Conservation (phyloP, 352 stramenopile species). For the Phytopythium litorale region DNA sequence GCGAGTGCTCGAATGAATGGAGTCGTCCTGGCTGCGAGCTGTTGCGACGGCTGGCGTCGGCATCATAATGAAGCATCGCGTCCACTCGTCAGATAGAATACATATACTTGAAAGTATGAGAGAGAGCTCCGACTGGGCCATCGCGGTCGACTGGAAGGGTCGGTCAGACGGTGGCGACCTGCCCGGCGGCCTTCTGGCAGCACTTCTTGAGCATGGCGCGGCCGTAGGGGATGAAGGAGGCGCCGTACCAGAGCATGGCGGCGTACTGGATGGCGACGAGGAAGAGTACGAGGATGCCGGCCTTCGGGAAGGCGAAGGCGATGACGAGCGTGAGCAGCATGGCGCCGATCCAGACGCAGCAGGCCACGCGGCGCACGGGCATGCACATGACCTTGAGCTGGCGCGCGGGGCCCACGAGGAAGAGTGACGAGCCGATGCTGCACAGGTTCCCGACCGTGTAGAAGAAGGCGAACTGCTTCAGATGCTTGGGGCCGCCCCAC, state of each 20-base stretch:
- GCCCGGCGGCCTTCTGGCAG: constrained; percentile 46
- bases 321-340: constrained; percentile 77
- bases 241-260: constrained; percentile 83
- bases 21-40: too few relatives aligned
- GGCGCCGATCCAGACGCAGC: constrained; percentile 71
- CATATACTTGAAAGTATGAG: background rate
- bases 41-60: too few relatives aligned
- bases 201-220: constrained; percentile 75
- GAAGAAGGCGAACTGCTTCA: constrained; percentile 87
- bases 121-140: background rate
- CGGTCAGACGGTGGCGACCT: constrained; percentile 31
- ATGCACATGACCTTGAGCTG: constrained; percentile 86
- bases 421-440: constrained; percentile 76
- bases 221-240: constrained; percentile 79
- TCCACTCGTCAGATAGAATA: background rate
- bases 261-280: constrained; percentile 76
- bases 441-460: constrained; percentile 81
- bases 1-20: too few relatives aligned
- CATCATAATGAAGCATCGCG: too few relatives aligned
- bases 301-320: constrained; percentile 66
- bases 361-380: constrained; percentile 74
- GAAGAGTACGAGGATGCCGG: constrained; percentile 60
- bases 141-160: background rate
- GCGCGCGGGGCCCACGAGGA: constrained; percentile 61
- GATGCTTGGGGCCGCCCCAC: constrained; percentile 71